Base-by-base conservation (phyloP, 2,329 filamentous ascomycete species). In the Hymenoscyphus scutula region DNA sequence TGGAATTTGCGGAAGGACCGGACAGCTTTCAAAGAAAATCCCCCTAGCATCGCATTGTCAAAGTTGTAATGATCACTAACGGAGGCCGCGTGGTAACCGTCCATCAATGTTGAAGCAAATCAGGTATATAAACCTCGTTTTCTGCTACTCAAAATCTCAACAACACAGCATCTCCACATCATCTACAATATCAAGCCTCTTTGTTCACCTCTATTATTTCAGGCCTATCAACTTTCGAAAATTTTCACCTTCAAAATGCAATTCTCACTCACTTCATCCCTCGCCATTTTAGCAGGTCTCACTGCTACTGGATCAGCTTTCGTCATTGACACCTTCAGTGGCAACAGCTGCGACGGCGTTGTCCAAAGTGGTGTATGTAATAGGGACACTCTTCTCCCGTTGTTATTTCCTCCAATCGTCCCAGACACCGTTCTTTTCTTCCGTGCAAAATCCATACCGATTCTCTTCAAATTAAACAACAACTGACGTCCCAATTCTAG, bases 291-390 rank as follows among this genome's bases (percentile, higher is more conserved):
- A 19, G 45, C 45, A 25, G 45, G 45, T 25, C 45, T 51, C 45
- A 51, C 45, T 51, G 45, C 11, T 23, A 51, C 8, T 25, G 19
- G 45, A 51, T 51, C 45, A 8, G 45, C 45, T 13, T 51, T 51
- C 45, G 45, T 51, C 19, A 51, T 51, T 23, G 45, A 51, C 8
- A 51, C 45, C 45, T 51, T 51, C 19, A 51, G 45, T 23, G 45
- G 19, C 45, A 51, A 1, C 6, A 17, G n/a, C 41, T 51, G 45
- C 4, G 19, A 19, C 23, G 3, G 1, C 25, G 19, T 3, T 10
- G 19, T 51, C 19, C 19, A 51, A 51, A 10, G 4, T 11, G 45
- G 45, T 13, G 45, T 37, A 37, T 13, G 34, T 37, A 17, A 15
- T 37, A 5, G 34, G 34, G 3, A 37, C 2, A 37, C 13, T 13